phyloP scores from a whole-genome alignment of 257 asterid genomes.

The Cinchona pubescens region DNA sequence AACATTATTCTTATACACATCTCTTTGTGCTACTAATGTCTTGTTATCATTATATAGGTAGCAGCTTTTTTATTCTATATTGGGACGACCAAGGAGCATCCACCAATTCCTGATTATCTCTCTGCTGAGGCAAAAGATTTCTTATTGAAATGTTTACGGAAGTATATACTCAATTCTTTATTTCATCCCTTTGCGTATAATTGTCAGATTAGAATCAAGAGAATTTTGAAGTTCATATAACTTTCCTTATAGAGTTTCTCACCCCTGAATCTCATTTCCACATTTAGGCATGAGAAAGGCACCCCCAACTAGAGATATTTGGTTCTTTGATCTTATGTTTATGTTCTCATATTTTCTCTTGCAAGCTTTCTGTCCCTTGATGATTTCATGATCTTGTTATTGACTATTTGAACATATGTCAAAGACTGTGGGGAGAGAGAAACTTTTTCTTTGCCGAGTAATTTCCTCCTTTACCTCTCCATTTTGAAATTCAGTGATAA shows the following conservation, averaged over 20 bases:
- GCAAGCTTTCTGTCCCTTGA: background rate
- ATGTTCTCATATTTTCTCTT: background rate
- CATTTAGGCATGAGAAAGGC: background rate
- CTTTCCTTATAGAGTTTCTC: background rate
- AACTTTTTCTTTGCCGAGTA: background rate
- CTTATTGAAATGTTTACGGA: constrained; percentile 30
- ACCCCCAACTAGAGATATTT: background rate
- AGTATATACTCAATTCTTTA: constrained; percentile 15
- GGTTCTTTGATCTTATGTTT: background rate
- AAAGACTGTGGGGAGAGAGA: background rate
- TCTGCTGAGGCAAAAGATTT: constrained; percentile 37
- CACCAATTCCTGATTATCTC: constrained; percentile 36
- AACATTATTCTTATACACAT: background rate
- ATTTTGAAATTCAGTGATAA: background rate
- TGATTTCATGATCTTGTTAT: background rate
- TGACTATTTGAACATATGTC: background rate
- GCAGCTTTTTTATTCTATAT: constrained; percentile 36
- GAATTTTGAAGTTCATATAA: background rate
- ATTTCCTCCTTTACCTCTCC: background rate
- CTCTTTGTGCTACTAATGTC: background rate
- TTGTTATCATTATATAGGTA: constrained; percentile 17
- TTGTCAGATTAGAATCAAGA: background rate
- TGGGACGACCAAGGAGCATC: constrained; percentile 38
- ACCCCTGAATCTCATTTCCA: background rate
- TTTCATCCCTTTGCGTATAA: background rate